These are phyloP conservation scores for Phytopythium delawarense DNA, from an alignment of 352 stramenopile species.

Conservation along the genomic window DNA sequence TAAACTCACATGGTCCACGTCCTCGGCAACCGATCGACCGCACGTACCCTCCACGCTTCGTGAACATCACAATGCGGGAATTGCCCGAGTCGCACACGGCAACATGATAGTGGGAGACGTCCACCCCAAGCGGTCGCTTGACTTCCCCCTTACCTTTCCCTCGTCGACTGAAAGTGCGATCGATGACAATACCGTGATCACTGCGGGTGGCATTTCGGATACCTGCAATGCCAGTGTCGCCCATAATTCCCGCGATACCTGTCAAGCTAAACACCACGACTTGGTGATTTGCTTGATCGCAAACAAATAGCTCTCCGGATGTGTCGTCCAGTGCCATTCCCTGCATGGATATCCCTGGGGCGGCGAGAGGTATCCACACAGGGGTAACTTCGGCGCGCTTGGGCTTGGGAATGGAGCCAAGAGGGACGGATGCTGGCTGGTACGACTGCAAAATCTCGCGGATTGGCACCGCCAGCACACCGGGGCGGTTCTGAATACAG, in stretches of 20 bases:
- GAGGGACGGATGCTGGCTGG: neutral
- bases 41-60: constrained; percentile 58
- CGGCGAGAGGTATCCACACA: constrained; percentile 5
- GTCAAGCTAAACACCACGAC: constrained; percentile 40
- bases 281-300: constrained; percentile 46
- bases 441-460: constrained; percentile 32
- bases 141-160: constrained; percentile 29
- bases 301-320: constrained; percentile 55
- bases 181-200: neutral
- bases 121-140: constrained; percentile 38
- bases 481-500: constrained; percentile 25
- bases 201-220: neutral
- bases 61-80: constrained; percentile 39
- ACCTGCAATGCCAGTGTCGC: neutral
- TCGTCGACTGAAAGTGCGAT: constrained; percentile 25
- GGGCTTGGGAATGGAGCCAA: constrained; percentile 8
- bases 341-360: neutral
- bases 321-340: constrained; percentile 46
- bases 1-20: constrained; percentile 24
- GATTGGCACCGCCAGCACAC: constrained; percentile 26
- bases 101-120: constrained; percentile 67
- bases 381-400: neutral
- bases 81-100: constrained; percentile 60
- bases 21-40: constrained; percentile 39
- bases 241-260: constrained; percentile 3